Conservation (phyloP, 495 filamentous ascomycete genomes). For the Sphaerosporella brunnea region DNA sequence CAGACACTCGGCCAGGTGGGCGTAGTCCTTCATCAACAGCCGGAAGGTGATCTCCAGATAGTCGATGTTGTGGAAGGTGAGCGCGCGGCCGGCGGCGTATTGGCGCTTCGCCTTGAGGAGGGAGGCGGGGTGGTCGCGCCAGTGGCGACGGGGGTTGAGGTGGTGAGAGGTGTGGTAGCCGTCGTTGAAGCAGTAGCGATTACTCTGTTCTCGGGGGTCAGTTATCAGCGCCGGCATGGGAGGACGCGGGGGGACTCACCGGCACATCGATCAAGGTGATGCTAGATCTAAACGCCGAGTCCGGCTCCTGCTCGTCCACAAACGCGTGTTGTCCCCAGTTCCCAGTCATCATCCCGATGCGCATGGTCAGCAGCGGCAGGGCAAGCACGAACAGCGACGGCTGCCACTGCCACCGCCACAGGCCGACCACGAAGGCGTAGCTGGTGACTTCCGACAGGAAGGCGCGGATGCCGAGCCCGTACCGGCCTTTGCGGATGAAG, state of each 20-base stretch:
- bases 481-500: conserved; percentile 42
- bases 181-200: conserved; percentile 59
- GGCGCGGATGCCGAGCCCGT: conserved; percentile 33
- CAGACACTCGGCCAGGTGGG: conserved; percentile 41
- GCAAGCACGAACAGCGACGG: conserved; percentile 43
- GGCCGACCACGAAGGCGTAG: background rate
- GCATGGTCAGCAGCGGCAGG: conserved; percentile 41
- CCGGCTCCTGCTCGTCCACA: conserved; percentile 48
- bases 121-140: conserved; percentile 51
- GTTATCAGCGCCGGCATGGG: conserved; percentile 2
- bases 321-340: conserved; percentile 66
- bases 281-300: conserved; percentile 51
- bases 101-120: conserved; percentile 45
- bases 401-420: conserved; percentile 30
- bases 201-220: conserved; percentile 35
- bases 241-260: conserved; percentile 31
- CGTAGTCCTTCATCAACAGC: conserved; percentile 44
- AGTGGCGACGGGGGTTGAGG: conserved; percentile 53
- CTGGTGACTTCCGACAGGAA: conserved; percentile 35
- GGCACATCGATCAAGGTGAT: conserved; percentile 57
- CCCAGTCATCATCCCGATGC: conserved; percentile 50
- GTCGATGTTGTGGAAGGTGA: conserved; percentile 56
- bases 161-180: conserved; percentile 66
- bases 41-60: conserved; percentile 49
- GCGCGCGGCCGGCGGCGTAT: conserved; percentile 41